Base-by-base conservation (phyloP, 257 asterid species). In the Ilex aquifolium region DNA sequence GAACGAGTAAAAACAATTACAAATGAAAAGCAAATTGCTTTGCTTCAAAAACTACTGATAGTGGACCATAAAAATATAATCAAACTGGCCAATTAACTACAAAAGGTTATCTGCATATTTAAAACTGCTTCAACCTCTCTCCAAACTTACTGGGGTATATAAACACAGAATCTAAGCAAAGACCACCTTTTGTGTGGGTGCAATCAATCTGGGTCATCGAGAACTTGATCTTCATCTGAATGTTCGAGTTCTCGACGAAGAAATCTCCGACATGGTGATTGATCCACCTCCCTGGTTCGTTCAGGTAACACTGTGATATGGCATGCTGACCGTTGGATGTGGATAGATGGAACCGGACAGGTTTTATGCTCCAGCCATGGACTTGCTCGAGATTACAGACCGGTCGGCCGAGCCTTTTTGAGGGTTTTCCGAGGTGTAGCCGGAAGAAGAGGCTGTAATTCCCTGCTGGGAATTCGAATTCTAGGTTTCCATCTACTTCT, bases 181-280 rank as follows among this genome's bases (percentile, higher is more conserved):
- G 73, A 14, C 91, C 91, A 46, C 84, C 88, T 69, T 84, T 82
- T 13, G 80, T 72, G 69, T 84, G 91, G 5, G 86, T 84, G 48
- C 91, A 84, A 62, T 81, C 91, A 21, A 84, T 82, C 74, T 84
- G 88, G 36, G 83, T 56, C 86, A 84, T 75, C 13, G 86, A 77
- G 56, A 84, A 82, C 60, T 69, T 82, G 44, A 84, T 62, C 63
- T 56, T 73, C 10, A 86, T 82, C 12, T 79, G 59, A 44, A 10
- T 32, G 6, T 54, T 16, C 13, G 78, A 65, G 62, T 73, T 49
- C 1, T 78, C 71, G 44, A 79, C 88, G 9, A 69, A 78, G 44
- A 84, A 84, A 65, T 84, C 86, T 16, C 88, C 91, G 1, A 72
- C 91, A 51, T 77, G 78, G 69, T 82, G 74, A 64, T 68, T 40